Evolutionary conservation across 2,329 filamentous ascomycete genomes (phyloP), one percentile per base, ranked within the genome.

Genomic region (Exophiala oligosperma): DNA sequence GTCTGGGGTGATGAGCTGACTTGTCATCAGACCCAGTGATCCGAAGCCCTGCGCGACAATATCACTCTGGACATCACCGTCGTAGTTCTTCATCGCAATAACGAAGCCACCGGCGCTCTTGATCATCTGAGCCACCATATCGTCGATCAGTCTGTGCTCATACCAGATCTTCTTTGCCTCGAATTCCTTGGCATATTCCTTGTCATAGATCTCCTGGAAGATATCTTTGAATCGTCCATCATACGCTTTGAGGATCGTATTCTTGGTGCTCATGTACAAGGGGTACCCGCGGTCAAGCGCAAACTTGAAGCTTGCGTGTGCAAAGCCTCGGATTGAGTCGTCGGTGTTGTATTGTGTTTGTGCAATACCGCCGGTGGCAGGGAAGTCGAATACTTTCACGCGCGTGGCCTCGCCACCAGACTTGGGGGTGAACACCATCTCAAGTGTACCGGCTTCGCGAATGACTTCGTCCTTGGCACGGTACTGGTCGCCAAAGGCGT

Each of bases 221-320:
- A 97, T 95, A 73, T 99, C 94, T 87, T 97, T 97, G 86, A 99
- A 99, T 70, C 90, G 86, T 53, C 94, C 94, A 73, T 99, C 94
- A 79, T 99, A 99, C 77, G 92, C 93, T 84, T 99, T 99, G 68
- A 99, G 81, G 70, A 99, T 99, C 68, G 94, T 99, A 84, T 97
- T 97, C 89, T 99, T 99, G 78, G 94, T 99, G 84, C 91, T 96
- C 93, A 97, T 95, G 83, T 97, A 99, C 71, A 99, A 82, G n/a
- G 94, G 94, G 66, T 96, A 81, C 64, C 81, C 81, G 84, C 96
- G 94, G 76, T 85, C 82, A 47, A 97, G 79, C 35, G 94, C 93
- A 67, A 97, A 85, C 86, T 97, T 96, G 86, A 99, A 97, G 68
- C 88, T 92, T 63, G 94, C 90, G 74, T 97, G 94, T 57, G 94